Percentiles rank a stretch among this genome's conserved stretches.
Conservation (phyloP, 768 basidiomycete species). For the Scleroderma bovista region DNA sequence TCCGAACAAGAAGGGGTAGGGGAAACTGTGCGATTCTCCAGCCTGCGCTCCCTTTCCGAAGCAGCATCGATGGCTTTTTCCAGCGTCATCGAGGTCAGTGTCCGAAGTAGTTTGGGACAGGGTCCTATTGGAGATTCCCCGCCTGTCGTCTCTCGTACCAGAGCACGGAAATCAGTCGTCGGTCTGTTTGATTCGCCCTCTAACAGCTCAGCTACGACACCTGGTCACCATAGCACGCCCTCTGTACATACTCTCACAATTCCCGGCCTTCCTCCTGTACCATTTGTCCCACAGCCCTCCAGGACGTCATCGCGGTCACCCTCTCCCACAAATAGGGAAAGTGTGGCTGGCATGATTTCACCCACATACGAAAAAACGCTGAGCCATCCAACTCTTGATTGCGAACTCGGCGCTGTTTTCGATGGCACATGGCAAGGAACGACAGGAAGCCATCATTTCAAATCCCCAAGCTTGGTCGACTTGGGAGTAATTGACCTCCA, state of each 20-base stretch:
- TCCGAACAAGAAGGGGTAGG: conserved; percentile 25
- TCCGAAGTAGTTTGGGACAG: conserved; percentile 22
- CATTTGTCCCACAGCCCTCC: conserved; percentile 29
- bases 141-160: conserved; percentile 21
- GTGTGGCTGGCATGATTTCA: conserved; percentile 6
- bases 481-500: conserved; percentile 37
- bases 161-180: conserved; percentile 49
- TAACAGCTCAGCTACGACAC: conserved; percentile 5
- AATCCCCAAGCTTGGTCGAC: conserved; percentile 52
- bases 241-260: conserved; percentile 27
- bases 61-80: conserved; percentile 19
- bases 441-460: conserved; percentile 39
- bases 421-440: conserved; percentile 22
- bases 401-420: conserved; percentile 54
- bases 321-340: conserved; percentile 13
- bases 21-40: conserved; percentile 27
- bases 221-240: conserved; percentile 12
- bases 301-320: conserved; percentile 21
- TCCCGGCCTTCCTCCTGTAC: conserved; percentile 29
- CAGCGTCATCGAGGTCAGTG: conserved; percentile 13
- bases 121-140: conserved; percentile 10
- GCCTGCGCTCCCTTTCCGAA: conserved; percentile 20
- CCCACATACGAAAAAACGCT: conserved; percentile 1
- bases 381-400: conserved; percentile 40
- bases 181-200: conserved; percentile 50